These are phyloP conservation scores for Postia placenta DNA, from an alignment of 768 basidiomycete species.

Conservation along the genomic window DNA sequence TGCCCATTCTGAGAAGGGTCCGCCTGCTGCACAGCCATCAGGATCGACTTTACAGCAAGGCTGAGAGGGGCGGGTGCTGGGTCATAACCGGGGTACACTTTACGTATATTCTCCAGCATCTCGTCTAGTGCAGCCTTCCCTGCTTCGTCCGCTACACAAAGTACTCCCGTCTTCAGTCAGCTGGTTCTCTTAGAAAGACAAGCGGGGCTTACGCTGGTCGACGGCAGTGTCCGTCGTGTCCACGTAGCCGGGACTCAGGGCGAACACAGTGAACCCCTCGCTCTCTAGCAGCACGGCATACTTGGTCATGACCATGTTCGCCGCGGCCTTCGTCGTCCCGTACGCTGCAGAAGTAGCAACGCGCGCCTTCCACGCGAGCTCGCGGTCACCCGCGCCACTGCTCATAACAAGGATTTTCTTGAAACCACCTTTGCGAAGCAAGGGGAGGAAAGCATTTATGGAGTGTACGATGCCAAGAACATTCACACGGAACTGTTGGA, in stretches of 20 bases:
- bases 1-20: neutral
- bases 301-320: constrained; percentile 31
- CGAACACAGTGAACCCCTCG: constrained; percentile 27
- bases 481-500: constrained; percentile 27
- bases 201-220: neutral
- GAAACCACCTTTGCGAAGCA: constrained; percentile 24
- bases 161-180: neutral
- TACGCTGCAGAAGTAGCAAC: constrained; percentile 20
- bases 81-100: neutral
- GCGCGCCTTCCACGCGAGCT: constrained; percentile 16
- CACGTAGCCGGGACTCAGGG: constrained; percentile 27
- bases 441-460: constrained; percentile 32
- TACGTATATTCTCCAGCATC: neutral
- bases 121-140: neutral
- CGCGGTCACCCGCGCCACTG: constrained; percentile 25
- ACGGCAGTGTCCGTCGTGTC: constrained; percentile 9
- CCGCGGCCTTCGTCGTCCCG: constrained; percentile 30
- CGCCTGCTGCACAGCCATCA: neutral
- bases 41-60: neutral
- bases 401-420: constrained; percentile 31
- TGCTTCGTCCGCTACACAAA: neutral
- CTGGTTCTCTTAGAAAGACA: neutral
- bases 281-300: constrained; percentile 25
- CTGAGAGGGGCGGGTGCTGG: neutral
- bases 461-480: constrained; percentile 30